Evolutionary conservation across 306 rosid genomes (phyloP).

Genomic region (Hippophae gyantsensis): DNA sequence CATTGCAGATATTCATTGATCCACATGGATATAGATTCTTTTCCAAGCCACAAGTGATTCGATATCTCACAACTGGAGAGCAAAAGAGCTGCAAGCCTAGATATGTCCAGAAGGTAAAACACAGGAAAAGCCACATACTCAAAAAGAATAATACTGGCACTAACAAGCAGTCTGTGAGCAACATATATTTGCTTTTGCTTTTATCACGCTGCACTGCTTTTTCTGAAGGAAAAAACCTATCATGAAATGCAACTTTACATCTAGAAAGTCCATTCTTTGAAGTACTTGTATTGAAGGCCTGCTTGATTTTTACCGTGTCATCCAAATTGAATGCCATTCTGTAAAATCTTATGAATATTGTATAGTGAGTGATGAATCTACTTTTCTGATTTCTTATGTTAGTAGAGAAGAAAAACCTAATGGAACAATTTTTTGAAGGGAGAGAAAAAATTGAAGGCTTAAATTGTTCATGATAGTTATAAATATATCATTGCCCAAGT

Average conservation of each 20-base stretch:
- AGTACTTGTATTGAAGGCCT: no score
- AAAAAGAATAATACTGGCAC: slow-evolving; percentile 29
- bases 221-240: slow-evolving; percentile 4
- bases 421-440: no score
- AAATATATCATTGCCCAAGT: no score
- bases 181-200: slow-evolving; percentile 30
- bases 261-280: no score
- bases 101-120: slow-evolving; percentile 36
- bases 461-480: no score
- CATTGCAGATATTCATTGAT: slow-evolving; percentile 65
- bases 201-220: slow-evolving; percentile 3
- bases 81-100: slow-evolving; percentile 24
- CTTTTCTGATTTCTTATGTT: no score
- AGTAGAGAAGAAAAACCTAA: no score
- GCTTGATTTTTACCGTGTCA: background rate
- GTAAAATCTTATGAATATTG: no score
- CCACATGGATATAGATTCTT: slow-evolving; percentile 57
- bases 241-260: no score
- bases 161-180: slow-evolving; percentile 23
- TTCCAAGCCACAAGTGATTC: slow-evolving; percentile 80
- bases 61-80: slow-evolving; percentile 48
- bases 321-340: no score
- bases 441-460: no score
- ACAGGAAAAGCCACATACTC: slow-evolving; percentile 15
- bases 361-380: no score